Evolutionary conservation across 805 yeast species (phyloP).

Genomic region (Candida cerambycidarum): DNA sequence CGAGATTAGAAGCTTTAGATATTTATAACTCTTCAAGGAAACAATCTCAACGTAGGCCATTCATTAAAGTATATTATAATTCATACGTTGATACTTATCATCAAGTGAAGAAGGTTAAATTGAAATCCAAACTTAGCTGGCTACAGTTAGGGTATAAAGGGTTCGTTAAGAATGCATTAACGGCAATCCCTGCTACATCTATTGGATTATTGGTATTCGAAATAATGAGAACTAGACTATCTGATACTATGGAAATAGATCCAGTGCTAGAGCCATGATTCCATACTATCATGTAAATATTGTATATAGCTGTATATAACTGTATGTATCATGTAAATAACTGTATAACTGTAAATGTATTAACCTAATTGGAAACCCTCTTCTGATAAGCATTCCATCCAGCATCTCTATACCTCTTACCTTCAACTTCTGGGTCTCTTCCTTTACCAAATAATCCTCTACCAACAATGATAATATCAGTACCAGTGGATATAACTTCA

Average conservation of each 20-base stretch:
- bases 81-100: conserved; percentile 75
- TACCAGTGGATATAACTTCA: conserved; percentile 80
- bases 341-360: neutral
- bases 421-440: conserved; percentile 85
- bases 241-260: conserved; percentile 17
- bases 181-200: conserved; percentile 85
- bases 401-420: conserved; percentile 84
- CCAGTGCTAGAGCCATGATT: neutral
- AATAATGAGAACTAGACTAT: conserved; percentile 57
- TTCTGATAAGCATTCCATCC: conserved; percentile 90
- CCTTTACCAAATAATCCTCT: conserved; percentile 95
- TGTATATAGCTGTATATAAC: conserved; percentile 4
- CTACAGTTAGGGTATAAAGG: conserved; percentile 75
- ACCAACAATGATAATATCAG: conserved; percentile 97
- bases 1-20: conserved; percentile 79
- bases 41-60: conserved; percentile 27
- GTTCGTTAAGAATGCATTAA: conserved; percentile 65
- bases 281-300: too few species aligned
- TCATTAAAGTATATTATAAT: conserved; percentile 59
- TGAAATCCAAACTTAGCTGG: conserved; percentile 57
- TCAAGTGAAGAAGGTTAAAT: conserved; percentile 55
- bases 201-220: conserved; percentile 84
- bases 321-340: conserved; percentile 1
- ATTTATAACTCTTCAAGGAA: conserved; percentile 43
- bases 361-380: conserved; percentile 20